Evolutionary conservation across 1,284 basidiomycete species (phyloP).

Genomic region (Ceratobasidium sp.): DNA sequence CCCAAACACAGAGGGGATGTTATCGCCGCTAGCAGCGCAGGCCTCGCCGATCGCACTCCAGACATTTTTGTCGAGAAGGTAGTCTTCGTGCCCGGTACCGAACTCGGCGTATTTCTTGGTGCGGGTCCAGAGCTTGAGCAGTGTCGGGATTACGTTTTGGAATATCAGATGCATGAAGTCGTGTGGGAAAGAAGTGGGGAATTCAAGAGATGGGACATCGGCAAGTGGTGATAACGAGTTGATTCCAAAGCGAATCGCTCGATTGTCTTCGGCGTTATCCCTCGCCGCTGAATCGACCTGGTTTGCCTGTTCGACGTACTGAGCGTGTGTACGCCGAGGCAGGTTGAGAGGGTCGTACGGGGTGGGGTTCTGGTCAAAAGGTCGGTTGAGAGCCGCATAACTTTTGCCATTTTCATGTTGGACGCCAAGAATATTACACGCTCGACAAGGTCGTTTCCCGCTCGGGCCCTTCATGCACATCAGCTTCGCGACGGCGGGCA

Average conservation of each 20-base stretch:
- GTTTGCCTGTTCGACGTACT: background rate
- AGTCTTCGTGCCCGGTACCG: constrained; percentile 56
- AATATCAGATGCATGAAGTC: constrained; percentile 65
- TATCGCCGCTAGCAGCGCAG: constrained; percentile 54
- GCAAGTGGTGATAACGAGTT: constrained; percentile 24
- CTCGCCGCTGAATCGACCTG: background rate
- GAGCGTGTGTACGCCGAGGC: constrained; percentile 35
- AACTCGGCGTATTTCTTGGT: constrained; percentile 60
- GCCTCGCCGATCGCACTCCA: constrained; percentile 61
- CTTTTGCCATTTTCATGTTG: background rate
- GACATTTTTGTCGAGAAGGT: constrained; percentile 54
- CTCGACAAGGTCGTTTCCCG: constrained; percentile 42
- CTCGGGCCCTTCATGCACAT: constrained; percentile 48
- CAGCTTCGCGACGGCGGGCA: constrained; percentile 45
- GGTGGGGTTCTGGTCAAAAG: background rate
- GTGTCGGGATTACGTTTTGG: constrained; percentile 57
- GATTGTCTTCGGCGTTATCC: background rate
- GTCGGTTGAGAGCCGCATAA: constrained; percentile 1
- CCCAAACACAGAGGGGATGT: constrained; percentile 62
- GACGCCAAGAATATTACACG: constrained; percentile 43
- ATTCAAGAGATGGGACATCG: constrained; percentile 57
- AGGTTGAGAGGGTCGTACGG: constrained; percentile 10
- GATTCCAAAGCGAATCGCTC: constrained; percentile 12
- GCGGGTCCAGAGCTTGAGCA: constrained; percentile 54
- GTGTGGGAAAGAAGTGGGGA: constrained; percentile 62